phyloP scores from a whole-genome alignment of 148 eudicot species.

The Silene uniflora region DNA sequence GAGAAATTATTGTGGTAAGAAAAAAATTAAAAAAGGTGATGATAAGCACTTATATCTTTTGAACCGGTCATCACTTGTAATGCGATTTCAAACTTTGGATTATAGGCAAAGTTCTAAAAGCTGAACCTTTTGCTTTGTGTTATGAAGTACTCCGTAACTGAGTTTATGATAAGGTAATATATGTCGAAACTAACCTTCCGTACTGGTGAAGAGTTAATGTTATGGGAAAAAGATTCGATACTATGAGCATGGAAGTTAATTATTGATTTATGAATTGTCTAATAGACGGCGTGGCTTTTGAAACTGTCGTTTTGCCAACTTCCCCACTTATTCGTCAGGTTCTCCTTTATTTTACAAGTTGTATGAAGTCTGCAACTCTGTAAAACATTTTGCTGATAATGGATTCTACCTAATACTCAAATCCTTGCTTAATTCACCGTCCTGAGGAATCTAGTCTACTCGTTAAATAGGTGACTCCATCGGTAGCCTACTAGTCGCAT shows the following conservation, averaged over 20 bases:
- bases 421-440: neutral
- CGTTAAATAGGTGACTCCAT: neutral
- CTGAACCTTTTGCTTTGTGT: neutral
- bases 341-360: constrained; percentile 3
- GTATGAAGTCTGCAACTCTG: neutral
- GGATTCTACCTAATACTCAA: neutral
- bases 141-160: neutral
- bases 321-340: neutral
- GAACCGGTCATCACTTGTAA: neutral
- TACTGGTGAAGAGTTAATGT: constrained; percentile 4
- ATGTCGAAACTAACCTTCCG: constrained; percentile 6
- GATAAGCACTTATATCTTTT: neutral
- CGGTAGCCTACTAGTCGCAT: constrained; percentile 1
- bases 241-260: neutral
- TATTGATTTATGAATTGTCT: neutral
- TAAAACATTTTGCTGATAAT: neutral
- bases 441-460: constrained; percentile 4
- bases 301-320: neutral
- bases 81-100: neutral
- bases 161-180: neutral
- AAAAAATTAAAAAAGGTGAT: neutral
- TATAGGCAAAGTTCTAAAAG: neutral
- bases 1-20: too few relatives aligned
- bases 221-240: neutral
- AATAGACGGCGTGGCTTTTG: neutral